A percentile compares a stretch with the other conserved stretches of the same genome.
Conservation (phyloP, 179 eudicot species). For the Drosera spatulata region DNA sequence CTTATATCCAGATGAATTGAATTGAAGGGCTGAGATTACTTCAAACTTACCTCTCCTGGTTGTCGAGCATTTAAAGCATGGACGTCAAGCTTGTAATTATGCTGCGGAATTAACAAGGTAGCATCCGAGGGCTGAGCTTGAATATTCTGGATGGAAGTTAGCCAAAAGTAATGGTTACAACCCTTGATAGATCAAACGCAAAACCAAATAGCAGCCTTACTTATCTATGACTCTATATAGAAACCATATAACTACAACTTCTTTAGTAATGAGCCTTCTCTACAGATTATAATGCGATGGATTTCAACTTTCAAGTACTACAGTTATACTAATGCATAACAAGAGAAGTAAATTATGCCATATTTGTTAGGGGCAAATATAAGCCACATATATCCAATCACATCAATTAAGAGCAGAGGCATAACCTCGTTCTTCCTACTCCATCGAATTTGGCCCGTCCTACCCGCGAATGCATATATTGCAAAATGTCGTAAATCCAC, state of each 20-base stretch:
- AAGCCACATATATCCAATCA: background rate
- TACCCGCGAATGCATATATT: slow-evolving; percentile 89
- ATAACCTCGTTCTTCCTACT: slow-evolving; percentile 84
- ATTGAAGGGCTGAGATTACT: background rate
- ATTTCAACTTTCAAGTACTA: background rate
- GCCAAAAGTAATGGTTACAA: slow-evolving; percentile 7
- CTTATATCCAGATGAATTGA: background rate
- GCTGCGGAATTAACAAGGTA: slow-evolving; percentile 82
- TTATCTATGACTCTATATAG: no score
- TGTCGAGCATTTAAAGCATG: slow-evolving; percentile 85
- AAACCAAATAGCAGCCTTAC: no score
- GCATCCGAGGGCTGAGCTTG: slow-evolving; percentile 72
- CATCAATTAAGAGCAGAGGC: slow-evolving; percentile 1
- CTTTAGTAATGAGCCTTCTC: no score
- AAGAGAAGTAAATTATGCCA: background rate
- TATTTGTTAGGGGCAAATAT: background rate
- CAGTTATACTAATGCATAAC: background rate
- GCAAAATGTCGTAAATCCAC: slow-evolving; percentile 97
- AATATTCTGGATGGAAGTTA: slow-evolving; percentile 40
- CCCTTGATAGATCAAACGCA: no score
- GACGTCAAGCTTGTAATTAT: slow-evolving; percentile 97
- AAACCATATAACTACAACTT: no score
- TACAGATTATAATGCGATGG: no score
- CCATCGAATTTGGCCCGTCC: slow-evolving; percentile 82
- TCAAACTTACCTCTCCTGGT: slow-evolving; percentile 84